Evolutionary conservation across 495 filamentous ascomycete species (phyloP), one percentile per base, ranked within the genome.

Genomic region (Glarea lozoyensis): DNA sequence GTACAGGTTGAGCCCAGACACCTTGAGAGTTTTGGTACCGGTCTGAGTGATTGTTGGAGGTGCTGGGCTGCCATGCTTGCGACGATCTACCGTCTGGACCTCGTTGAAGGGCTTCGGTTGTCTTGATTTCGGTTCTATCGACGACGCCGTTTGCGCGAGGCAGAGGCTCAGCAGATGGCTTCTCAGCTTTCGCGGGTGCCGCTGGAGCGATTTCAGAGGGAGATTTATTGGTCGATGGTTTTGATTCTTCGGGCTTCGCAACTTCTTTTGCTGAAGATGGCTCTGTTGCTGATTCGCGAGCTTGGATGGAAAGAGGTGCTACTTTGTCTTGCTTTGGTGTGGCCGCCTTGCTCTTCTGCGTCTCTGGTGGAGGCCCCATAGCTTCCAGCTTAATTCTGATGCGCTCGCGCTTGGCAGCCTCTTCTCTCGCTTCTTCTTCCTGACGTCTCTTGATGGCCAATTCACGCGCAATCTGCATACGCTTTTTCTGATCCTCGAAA

Each of bases 381-480:
- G 73, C 74, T 52, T 83, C 87, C 38, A 98, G 68, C 63, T 90
- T 94, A 50, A 84, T 69, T 22, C 79, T 74, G 50, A 97, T 86
- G 32, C 92, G 74, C 58, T 94, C 89, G 49, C 79, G 75, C 48
- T 74, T 80, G 15, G 73, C 92, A 10, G 81, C 79, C 57, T 92
- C 86, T 54, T 90, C 84, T 40, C 68, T 72, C 25, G 81, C 83
- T 52, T 95, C 89, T 53, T 92, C 73, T 44, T 96, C 88, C 43
- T 80, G 58, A 46, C 80, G 73, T 33, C 89, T 80, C 60, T 85
- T 83, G 50, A 81, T 79, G 10, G 86, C 88, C 42, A 80, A 64
- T 52, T 92, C 74, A 17, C 82, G 72, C 40, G 79, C 79, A 53
- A 90, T 83, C 40, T 76, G 81, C 92, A 97, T 97, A 12, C 94